Base-by-base conservation (phyloP, 1,139 yeast genomes). In the Blastobotrys raffinosifermentans region DNA sequence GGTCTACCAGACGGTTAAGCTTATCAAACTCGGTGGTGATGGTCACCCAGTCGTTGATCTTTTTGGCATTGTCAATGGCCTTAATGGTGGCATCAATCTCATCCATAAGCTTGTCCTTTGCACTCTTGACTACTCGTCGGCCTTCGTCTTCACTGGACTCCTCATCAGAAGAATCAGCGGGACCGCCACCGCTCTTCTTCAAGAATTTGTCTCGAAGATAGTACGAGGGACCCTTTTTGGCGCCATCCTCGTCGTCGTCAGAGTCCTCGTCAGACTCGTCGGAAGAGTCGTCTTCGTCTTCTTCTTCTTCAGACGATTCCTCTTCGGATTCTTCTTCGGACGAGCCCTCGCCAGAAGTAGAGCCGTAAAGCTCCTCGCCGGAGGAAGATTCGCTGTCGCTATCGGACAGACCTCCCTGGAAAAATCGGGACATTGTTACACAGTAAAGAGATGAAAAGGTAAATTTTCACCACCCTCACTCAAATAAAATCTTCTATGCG, bases 21-120 rank as follows among this genome's bases (percentile, higher is more conserved):
- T 75, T 80, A 57, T 89, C 96, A 53, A 87, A 82, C 58, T 86
- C 95, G 23, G 55, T 43, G 10, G 81, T 74, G 34, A 84, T 82
- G 32, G 73, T 69, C 37, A 79, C 73, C 96, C 96, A 91, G 62
- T 84, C 91, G 55, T 78, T 79, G 50, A 73, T 73, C 64, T 74
- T 74, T 63, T 72, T 82, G 44, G 78, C 80, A 48, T 72, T 74
- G 54, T 82, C 91, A 54, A 87, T 75, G 43, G 76, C 70, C 55
- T 77, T 82, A 53, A 81, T 74, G 29, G 76, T 65, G 25, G 71
- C 70, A 52, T 76, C 80, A 67, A 91, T 75, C 62, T 91, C 98
- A 59, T 87, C 97, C 50, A 86, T 61, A 46, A 89, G 72, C 66
- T 89, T 93, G 51, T 89, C 97, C 66, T 83, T 86, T 41, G 96